Evolutionary conservation across 441 rosid genomes (phyloP), one percentile per base, ranked within the genome.

Genomic region (Raphanus hybrid): DNA sequence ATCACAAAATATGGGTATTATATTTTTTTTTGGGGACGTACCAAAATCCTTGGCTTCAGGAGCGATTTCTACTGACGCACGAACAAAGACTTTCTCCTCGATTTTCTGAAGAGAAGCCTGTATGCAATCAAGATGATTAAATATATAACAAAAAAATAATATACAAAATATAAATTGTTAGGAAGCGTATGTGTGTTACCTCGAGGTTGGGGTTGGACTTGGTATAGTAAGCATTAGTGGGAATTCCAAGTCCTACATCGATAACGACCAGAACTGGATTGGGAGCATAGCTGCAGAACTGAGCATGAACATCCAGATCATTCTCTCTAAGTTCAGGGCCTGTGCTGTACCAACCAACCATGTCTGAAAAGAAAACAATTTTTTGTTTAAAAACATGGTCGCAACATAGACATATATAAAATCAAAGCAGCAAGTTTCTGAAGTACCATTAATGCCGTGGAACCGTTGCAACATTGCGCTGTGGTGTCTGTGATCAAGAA

Each of bases 41-140:
- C 92, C 92, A 14, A 85, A 9, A 84, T 82, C n/a, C 50, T 87
- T 89, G 26, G 87, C 89, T 78, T 87, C 91, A 65, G 89, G 89
- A 67, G 89, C 86, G 72, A 89, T 55, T 87, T 95, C 97, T 55
- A 96, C 89, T 35, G 88, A 85, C 55, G 90, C 97, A 3, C 90
- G 96, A 39, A 92, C 93, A 48, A 95, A 92, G 37, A 90, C 97
- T 78, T 92, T 87, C 74, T 86, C 84, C 55, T 41, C 48, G 48
- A 12, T 12, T 45, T 45, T 45, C 52, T 45, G 52, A 45, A 45
- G 14, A 45, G 14, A 45, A 45, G 52, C 52, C 12, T 18, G 14
- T 9, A 41, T 41, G 48, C 48, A 41, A 41, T 41, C 48, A 41
- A 43, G 5, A 43, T 43, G 52, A 12, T 43, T 43, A 43, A 43